Evolutionary conservation across 768 basidiomycete genomes (phyloP).

Genomic region (Psilocybe subaeruginosa): DNA sequence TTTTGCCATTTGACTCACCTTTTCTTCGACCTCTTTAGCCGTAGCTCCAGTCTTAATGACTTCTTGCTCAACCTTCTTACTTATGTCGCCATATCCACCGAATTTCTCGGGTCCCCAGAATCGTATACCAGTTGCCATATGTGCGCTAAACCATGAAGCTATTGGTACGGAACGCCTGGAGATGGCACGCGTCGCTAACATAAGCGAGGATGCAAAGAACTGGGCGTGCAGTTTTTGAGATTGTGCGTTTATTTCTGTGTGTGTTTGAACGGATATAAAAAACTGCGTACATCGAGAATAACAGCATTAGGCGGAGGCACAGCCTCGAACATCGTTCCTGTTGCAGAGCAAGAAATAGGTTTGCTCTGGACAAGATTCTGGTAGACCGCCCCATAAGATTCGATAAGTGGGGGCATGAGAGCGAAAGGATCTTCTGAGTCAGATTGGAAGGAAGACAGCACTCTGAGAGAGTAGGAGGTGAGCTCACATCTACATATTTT

Average conservation of each 20-base stretch:
- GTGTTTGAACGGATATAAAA: no score
- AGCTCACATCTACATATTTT: neutral
- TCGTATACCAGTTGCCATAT: neutral
- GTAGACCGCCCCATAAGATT: neutral
- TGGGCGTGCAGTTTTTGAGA: neutral
- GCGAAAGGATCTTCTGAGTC: neutral
- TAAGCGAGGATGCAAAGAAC: slow-evolving; percentile 4
- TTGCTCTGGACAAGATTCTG: neutral
- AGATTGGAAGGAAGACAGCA: neutral
- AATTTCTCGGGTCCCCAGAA: slow-evolving; percentile 1
- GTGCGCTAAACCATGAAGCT: neutral
- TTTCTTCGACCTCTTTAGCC: neutral
- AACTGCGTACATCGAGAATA: neutral
- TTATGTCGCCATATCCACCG: slow-evolving; percentile 8
- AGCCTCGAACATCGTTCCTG: neutral
- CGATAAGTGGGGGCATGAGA: neutral
- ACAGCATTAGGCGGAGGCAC: neutral
- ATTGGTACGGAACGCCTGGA: slow-evolving; percentile 2
- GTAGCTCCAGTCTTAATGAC: neutral
- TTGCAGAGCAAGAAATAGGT: neutral
- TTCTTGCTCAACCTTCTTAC: neutral
- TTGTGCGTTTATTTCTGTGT: no score
- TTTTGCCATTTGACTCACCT: neutral
- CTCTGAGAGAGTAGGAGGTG: neutral
- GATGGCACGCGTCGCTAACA: neutral